Base-by-base conservation (phyloP, 2,329 filamentous ascomycete species). In the Westerdykella ornata region DNA sequence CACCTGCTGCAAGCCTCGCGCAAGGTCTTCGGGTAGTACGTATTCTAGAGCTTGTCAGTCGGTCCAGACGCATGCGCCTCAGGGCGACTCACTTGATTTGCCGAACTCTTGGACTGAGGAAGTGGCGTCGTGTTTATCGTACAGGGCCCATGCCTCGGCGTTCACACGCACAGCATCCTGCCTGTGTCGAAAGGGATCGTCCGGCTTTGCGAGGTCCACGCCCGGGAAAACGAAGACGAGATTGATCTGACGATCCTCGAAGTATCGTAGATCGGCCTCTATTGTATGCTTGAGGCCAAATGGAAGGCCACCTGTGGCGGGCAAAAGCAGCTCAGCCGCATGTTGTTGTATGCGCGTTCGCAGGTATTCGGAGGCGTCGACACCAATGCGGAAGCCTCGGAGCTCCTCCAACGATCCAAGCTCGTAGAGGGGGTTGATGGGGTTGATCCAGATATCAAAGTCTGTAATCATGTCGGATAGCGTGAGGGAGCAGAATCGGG, bases 171-270 rank as follows among this genome's bases (percentile, higher is more conserved):
- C 79, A 35, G 78, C 77, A 51, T 80, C 76, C 41, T 84, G 74
- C 17, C 81, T 72, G 45, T 82, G 74, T 22, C 63, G 63, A 46
- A 75, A 72, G 9, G 71, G 68, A 35, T 85, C 80, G 32, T 65
- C 63, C 56, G 89, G 82, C 57, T 85, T 84, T 30, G 81, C 81
- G 46, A 88, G 77, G 30, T 88, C 80, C 56, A 95, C 78, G 28
- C 92, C 92, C 63, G 90, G 86, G 67, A 98, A 98, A 38, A 98
- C 76, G 65, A 98, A 97, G 48, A 94, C 72, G 2, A 86, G 86
- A n/a, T 73, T 79, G 39, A 94, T 82, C 15, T 78, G 77, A 55
- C 82, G 71, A 35, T 76, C 75, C 46, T 80, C 78, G 74, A 92
- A 87, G 44, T 73, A 72, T 45, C 84, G 76, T 20, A 98, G 72